Conservation (phyloP, 805 yeast species). For the Lachancea mirantina region DNA sequence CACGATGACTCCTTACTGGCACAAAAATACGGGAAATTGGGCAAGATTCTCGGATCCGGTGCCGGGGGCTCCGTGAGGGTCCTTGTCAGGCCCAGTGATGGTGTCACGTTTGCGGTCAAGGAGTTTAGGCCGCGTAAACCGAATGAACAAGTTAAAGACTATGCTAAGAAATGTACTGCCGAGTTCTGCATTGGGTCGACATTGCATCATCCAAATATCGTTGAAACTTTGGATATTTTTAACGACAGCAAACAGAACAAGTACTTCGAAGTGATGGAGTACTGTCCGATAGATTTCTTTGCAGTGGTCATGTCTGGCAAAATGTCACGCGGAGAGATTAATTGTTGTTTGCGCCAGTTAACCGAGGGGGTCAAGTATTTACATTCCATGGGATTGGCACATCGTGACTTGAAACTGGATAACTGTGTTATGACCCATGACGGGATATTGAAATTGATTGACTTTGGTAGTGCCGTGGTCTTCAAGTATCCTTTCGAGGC, state of each 20-base stretch:
- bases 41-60: conserved; percentile 73
- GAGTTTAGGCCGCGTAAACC: conserved; percentile 69
- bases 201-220: conserved; percentile 72
- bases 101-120: conserved; percentile 72
- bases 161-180: conserved; percentile 82
- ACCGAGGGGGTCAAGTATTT: conserved; percentile 64
- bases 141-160: conserved; percentile 65
- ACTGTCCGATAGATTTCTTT: conserved; percentile 76
- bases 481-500: conserved; percentile 70
- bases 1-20: conserved; percentile 48
- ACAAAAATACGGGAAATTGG: conserved; percentile 63
- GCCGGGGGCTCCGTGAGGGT: conserved; percentile 85
- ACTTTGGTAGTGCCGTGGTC: conserved; percentile 79
- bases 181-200: conserved; percentile 84
- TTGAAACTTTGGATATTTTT: conserved; percentile 65
- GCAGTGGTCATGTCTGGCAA: conserved; percentile 83
- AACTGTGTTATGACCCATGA: conserved; percentile 71
- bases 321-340: conserved; percentile 74
- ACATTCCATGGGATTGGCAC: conserved; percentile 75
- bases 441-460: conserved; percentile 72
- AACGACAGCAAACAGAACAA: conserved; percentile 54
- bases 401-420: conserved; percentile 74
- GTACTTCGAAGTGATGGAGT: conserved; percentile 79
- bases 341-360: conserved; percentile 73
- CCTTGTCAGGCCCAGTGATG: conserved; percentile 59